A percentile compares a stretch with the other conserved stretches of the same genome.
phyloP scores from a whole-genome alignment of 352 stramenopile genomes.

The Hyaloperonospora brassicae region DNA sequence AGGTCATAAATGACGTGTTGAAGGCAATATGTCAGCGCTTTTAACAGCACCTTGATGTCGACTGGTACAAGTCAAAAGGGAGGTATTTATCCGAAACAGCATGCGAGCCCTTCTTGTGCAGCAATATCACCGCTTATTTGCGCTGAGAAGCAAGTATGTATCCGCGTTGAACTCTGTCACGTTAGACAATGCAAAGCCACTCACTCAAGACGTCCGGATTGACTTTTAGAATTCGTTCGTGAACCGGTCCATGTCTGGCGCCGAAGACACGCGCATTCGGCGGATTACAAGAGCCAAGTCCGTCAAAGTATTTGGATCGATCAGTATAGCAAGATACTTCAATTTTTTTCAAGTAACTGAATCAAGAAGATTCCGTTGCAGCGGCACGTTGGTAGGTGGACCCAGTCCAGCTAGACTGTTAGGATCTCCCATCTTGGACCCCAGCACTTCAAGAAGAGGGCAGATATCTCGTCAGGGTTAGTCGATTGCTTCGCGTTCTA shows the following conservation, averaged over 20 bases:
- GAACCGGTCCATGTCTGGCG: background rate
- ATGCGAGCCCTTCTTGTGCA: slow-evolving; percentile 7
- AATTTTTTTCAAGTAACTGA: background rate
- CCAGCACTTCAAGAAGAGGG: slow-evolving; percentile 1
- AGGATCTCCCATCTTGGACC: background rate
- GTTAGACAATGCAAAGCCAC: background rate
- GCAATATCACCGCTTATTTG: slow-evolving; percentile 3
- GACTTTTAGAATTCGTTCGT: background rate
- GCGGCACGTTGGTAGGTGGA: background rate
- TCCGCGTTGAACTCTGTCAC: background rate
- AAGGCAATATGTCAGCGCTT: background rate
- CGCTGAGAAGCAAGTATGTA: slow-evolving; percentile 3
- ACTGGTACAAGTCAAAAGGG: slow-evolving; percentile 9
- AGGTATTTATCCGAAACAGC: slow-evolving; percentile 2
- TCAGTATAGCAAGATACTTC: background rate
- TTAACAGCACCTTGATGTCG: background rate
- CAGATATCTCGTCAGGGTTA: background rate
- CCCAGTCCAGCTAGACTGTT: background rate
- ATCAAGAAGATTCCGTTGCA: background rate
- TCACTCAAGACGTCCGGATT: background rate
- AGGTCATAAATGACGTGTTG: background rate
- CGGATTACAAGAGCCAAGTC: background rate
- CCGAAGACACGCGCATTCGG: background rate
- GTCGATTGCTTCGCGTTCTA: background rate
- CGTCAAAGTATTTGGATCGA: background rate